Conservation (phyloP, 441 rosid genomes). For the Syzygium syzygioides region DNA sequence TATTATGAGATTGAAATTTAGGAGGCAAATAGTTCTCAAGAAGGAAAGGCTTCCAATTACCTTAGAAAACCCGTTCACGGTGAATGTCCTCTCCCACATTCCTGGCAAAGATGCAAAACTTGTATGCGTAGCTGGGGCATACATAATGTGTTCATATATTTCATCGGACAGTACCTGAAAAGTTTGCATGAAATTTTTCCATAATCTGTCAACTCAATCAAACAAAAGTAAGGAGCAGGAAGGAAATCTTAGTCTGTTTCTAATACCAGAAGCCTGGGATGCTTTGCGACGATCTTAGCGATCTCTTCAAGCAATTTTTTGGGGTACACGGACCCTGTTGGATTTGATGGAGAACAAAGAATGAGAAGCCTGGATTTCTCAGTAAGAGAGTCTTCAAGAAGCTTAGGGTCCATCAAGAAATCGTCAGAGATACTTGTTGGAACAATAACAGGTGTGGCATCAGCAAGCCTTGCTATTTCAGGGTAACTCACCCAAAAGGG, state of each 20-base stretch:
- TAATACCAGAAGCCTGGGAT: constrained; percentile 91
- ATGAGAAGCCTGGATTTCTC: constrained; percentile 84
- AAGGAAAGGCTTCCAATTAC: constrained; percentile 25
- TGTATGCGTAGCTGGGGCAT: constrained; percentile 81
- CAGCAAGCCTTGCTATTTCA: constrained; percentile 89
- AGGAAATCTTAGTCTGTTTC: constrained; percentile 1
- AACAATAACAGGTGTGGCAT: constrained; percentile 91
- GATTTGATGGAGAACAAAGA: constrained; percentile 94
- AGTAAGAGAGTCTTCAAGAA: constrained; percentile 59
- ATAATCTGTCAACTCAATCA: neutral
- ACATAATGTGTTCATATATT: constrained; percentile 92
- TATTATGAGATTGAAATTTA: neutral
- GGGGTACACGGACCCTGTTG: constrained; percentile 96
- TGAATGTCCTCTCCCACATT: constrained; percentile 93
- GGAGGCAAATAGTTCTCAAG: neutral
- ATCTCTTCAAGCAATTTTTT: constrained; percentile 84
- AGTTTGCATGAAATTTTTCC: constrained; percentile 8
- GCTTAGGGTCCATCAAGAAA: constrained; percentile 80
- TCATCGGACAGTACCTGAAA: constrained; percentile 91
- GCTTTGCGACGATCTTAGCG: constrained; percentile 74
- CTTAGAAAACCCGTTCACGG: constrained; percentile 96
- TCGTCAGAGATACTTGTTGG: constrained; percentile 70
- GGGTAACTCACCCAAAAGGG: constrained; percentile 99
- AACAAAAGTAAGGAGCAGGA: neutral
- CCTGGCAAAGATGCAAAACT: constrained; percentile 96